Conservation (phyloP, 2,329 filamentous ascomycete genomes). For the Lasiodiplodia hormozganensis region DNA sequence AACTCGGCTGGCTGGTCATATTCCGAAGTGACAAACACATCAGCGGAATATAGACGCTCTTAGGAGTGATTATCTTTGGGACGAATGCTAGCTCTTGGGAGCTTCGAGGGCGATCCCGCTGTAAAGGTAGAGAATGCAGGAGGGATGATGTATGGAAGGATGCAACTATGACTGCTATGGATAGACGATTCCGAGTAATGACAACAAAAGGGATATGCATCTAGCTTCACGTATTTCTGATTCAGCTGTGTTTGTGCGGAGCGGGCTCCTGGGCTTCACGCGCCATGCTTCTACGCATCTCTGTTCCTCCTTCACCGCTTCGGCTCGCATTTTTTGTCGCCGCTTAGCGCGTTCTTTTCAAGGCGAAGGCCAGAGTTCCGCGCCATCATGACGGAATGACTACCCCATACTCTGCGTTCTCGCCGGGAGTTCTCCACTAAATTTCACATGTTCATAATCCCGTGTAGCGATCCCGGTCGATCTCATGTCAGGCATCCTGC, state of each 20-base stretch:
- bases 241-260: background rate
- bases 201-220: constrained; percentile 26
- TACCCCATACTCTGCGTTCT: constrained; percentile 7
- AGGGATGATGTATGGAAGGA: constrained; percentile 16
- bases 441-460: constrained; percentile 8
- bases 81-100: background rate
- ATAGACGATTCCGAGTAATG: constrained; percentile 29
- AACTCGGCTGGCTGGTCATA: constrained; percentile 15
- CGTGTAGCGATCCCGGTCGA: background rate
- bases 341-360: constrained; percentile 9
- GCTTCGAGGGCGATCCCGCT: constrained; percentile 1
- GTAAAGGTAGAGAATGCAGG: constrained; percentile 11
- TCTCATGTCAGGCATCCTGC: background rate
- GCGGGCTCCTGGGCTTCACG: background rate
- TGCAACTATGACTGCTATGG: constrained; percentile 28
- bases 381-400: constrained; percentile 21
- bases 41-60: constrained; percentile 23
- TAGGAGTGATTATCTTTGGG: constrained; percentile 2
- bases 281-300: constrained; percentile 2
- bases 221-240: constrained; percentile 4
- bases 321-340: constrained; percentile 11
- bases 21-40: constrained; percentile 22
- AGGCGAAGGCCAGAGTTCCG: background rate
- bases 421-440: constrained; percentile 1
- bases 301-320: constrained; percentile 12